Conservation (phyloP, 208 protist species). For the Crithidia bombi region DNA sequence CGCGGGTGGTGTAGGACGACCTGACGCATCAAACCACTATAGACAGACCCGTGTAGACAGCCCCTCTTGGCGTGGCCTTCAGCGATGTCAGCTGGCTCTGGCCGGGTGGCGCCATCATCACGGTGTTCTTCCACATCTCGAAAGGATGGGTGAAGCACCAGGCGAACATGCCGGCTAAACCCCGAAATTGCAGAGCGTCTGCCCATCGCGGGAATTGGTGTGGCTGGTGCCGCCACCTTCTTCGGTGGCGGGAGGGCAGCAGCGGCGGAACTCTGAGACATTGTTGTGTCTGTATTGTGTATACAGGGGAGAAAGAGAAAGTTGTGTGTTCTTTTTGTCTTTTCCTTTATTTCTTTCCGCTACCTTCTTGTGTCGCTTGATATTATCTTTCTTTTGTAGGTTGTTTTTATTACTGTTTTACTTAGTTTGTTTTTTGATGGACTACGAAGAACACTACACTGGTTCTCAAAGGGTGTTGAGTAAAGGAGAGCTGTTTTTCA, state of each 20-base stretch:
- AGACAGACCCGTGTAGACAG: constrained; percentile 85
- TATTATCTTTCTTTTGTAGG: no score
- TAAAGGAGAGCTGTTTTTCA: no score
- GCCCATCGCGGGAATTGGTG: constrained; percentile 47
- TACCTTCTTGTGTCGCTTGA: neutral
- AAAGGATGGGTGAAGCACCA: constrained; percentile 94
- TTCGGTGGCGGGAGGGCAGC: neutral
- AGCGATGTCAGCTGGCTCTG: constrained; percentile 56
- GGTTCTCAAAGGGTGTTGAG: no score
- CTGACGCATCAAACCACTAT: constrained; percentile 85
- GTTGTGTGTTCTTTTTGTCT: constrained; percentile 14
- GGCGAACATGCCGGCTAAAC: constrained; percentile 83
- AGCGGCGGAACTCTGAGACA: neutral
- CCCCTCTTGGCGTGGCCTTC: constrained; percentile 53
- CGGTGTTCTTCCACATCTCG: constrained; percentile 94
- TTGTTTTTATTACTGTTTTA: neutral
- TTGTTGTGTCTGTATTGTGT: constrained; percentile 2
- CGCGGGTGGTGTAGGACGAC: constrained; percentile 89
- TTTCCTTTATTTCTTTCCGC: no score
- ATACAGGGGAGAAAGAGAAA: no score
- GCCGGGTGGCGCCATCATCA: constrained; percentile 74
- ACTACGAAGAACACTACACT: no score
- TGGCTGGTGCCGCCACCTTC: constrained; percentile 18
- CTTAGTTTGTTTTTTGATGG: neutral
- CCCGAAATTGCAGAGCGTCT: constrained; percentile 80